Conservation (phyloP, 148 eudicot genomes). For the Persicaria tinctoria region DNA sequence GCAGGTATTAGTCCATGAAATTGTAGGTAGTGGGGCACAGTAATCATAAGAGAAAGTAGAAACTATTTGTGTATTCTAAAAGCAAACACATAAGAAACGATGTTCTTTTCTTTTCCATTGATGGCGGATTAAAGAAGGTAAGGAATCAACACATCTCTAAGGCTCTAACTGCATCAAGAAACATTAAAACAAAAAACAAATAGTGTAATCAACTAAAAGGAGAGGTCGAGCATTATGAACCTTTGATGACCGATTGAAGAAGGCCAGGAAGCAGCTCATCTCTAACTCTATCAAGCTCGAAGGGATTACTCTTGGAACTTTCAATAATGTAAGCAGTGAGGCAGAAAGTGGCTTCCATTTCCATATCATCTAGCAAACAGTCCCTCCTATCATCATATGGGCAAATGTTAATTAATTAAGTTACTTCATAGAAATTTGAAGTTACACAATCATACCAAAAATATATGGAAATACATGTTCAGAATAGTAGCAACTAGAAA, state of each 20-base stretch:
- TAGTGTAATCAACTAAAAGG: background rate
- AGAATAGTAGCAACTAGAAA: background rate
- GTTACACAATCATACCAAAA: background rate
- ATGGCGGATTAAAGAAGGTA: slow-evolving; percentile 3
- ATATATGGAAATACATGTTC: background rate
- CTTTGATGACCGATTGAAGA: slow-evolving; percentile 60
- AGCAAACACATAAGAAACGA: too few relatives aligned
- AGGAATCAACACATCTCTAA: slow-evolving; percentile 21
- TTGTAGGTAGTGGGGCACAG: too few relatives aligned
- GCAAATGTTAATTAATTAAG: background rate
- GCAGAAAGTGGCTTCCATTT: slow-evolving; percentile 32
- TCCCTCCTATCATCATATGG: slow-evolving; percentile 39
- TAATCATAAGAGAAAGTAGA: too few relatives aligned
- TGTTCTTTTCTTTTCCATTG: background rate
- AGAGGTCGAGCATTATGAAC: slow-evolving; percentile 20
- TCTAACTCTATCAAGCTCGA: slow-evolving; percentile 36
- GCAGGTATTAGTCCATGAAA: too few relatives aligned
- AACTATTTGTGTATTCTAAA: too few relatives aligned
- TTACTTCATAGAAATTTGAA: background rate
- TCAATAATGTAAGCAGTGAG: slow-evolving; percentile 45
- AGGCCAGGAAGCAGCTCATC: slow-evolving; percentile 61
- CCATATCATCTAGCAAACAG: slow-evolving; percentile 31
- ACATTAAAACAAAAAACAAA: background rate
- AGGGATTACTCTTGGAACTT: slow-evolving; percentile 23
- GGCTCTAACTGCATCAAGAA: slow-evolving; percentile 31